Evolutionary conservation across 1,284 basidiomycete genomes (phyloP), one percentile per base, ranked within the genome.

Genomic region (Moesziomyces antarcticus): DNA sequence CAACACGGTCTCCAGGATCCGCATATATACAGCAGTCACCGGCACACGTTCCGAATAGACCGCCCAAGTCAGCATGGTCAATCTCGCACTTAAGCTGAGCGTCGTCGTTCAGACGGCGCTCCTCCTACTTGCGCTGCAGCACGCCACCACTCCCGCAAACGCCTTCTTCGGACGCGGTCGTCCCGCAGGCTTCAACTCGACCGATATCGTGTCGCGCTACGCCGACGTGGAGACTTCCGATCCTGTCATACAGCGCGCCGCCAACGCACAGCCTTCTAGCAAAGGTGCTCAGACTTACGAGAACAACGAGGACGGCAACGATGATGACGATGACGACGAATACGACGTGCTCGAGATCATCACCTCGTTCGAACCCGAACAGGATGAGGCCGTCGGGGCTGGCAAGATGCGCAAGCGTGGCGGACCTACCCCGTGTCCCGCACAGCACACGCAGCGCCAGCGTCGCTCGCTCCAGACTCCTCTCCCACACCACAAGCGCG

Each of bases 311-410:
- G 61, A 60, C 20, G 56, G 3, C 1, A 11, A 52, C 50, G 40
- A 43, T n/a, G 40, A 69, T 1, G 66, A 69, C 21, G 63, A 72
- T n/a, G 63, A 63, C 5, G 25, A 27, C 25, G 25, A 67, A 5
- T 67, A 54, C 35, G 60, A 68, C 43, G 64, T 68, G 53, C 70
- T 73, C 51, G 60, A 73, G 49, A 64, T 73, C 48, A 63, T 73
- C 50, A 73, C 64, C 16, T 54, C 67, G n/a, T 73, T 73, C 56
- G 46, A 67, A 9, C 70, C 70, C 30, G 59, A 67, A 14, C 52
- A 67, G 3, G 49, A 27, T 0, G 35, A 42, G 1, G 52, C 60
- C n/a, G 48, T 41, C 20, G 52, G 40, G 7, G 24, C 18, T 8
- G 50, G 47, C n/a, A 58, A 27, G 11, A 44, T 62, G 5, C 51